Base-by-base conservation (phyloP, 2,329 filamentous ascomycete genomes). In the Phialemoniopsis sp. region DNA sequence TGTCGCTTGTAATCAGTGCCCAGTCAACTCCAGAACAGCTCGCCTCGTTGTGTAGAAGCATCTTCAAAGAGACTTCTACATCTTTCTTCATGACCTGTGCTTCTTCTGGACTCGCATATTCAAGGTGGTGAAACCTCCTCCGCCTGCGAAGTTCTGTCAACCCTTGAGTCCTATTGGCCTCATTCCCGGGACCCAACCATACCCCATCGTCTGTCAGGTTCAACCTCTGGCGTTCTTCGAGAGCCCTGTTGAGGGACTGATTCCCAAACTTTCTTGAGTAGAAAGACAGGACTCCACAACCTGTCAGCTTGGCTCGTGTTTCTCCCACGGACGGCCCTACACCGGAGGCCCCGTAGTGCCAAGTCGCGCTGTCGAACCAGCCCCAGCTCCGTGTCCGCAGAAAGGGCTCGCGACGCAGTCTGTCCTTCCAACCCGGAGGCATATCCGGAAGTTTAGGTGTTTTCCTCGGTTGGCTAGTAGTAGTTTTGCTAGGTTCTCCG, bases 211-310 rank as follows among this genome's bases (percentile, higher is more conserved):
- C 43, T 3, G 65, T 70, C 28, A 73, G 49, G 43, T 73, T 73
- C 26, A 70, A 53, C 4, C 40, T 39, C 26, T 45, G 39, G 30
- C 46, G 53, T 43, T 73, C 68, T 15, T 53, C 47, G 5, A 43
- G 32, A 1, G 56, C 52, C 17, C 66, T 54, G 4, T 54, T 48
- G 31, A 46, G 37, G 8, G 49, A 51, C 37, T 64, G 56, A 26
- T 57, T 52, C 4, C 37, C 38, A 28, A 67, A 60, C 10, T 43
- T 48, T 2, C 58, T 57, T 33, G 67, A 60, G 44, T 73, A 73
- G 51, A 68, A 73, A 40, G 59, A 70, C 37, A 70, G 48, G 31
- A 73, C 54, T 1, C 65, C 65, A 45, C 68, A 72, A 16, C 51
- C 53, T n/a, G 62, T 51, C 3, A 65, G 47, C 39, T 55, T 60